Base-by-base conservation (phyloP, 768 basidiomycete species). In the Hygrocybe punicea region DNA sequence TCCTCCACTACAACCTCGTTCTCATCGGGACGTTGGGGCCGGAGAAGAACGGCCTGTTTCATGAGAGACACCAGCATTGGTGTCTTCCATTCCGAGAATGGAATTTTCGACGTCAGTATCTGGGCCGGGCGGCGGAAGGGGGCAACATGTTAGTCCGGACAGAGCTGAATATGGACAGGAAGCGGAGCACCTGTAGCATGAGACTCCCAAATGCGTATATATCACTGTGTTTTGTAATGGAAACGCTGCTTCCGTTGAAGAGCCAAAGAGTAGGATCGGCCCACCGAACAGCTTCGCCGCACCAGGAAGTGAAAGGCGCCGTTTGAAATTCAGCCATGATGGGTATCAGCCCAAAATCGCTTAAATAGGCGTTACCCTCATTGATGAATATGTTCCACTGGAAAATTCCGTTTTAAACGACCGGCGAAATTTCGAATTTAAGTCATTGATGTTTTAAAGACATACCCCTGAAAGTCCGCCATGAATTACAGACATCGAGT, bases 191-290 rank as follows among this genome's bases (percentile, higher is more conserved):
- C 42, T 62, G 58, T 45, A 51, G 46, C 39, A 62, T 39, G 16
- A 62, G 46, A 4, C 61, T 25, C 23, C 61, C 61, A 51, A 60
- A 60, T 10, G 61, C 60, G 25, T 62, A 62, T 14, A 62, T 39
- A 50, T 62, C 61, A 24, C n/a, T 53, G 13, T 19, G 46, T 19
- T 10, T 1, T 9, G 46, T 51, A 34, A 23, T 42, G 3, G 48
- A 35, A 6, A 24, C 23, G 48, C n/a, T 47, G 23, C 33, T 50
- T 14, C 14, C 33, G 48, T 25, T 50, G 48, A 8, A 35, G 8
- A 51, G 39, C 49, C 51, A 51, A 6, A 62, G 52, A 13, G 42
- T 39, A 2, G 62, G 62, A 17, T 46, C 59, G 44, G 59, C 59
- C 62, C 62, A 62, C 3, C 59, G 62, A 17, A 60, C 33, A 23